Evolutionary conservation across 306 rosid genomes (phyloP), one percentile per base, ranked within the genome.

Genomic region (Gastrolobium villosum): DNA sequence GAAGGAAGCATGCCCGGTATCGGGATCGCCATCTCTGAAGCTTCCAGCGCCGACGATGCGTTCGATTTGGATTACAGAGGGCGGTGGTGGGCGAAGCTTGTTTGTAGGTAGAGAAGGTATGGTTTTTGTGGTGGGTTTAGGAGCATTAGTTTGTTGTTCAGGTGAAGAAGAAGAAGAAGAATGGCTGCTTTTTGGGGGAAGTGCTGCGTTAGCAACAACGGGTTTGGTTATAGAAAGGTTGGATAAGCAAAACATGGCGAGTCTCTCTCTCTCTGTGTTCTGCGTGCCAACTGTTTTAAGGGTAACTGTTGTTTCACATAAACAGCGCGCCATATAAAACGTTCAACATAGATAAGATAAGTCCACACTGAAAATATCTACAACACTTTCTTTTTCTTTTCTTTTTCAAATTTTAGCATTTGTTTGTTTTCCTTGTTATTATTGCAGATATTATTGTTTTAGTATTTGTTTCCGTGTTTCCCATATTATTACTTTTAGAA

Each of bases 41-140:
- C 99, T 90, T 57, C 99, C 99, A 1, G 89, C 97, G 0, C 99
- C 94, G 6, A 92, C 82, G 11, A 87, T 85, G 44, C 97, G 95
- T 74, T 95, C 92, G 40, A 95, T 83, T 79, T 89, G 87, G 55
- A 85, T 66, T 3, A 88, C 87, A 3, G 95, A 66, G 37, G 92
- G 95, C 3, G 62, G 89, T 9, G 79, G 89, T 0, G 80, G 79
- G 10, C 37, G 76, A 48, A 65, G 76, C 57, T 36, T 84, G 59
- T 41, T 80, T 52, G 39, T 40, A 2, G 84, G 50, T 14, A 37
- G 56, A 72, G 63, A 55, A 77, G 54, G 35, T 10, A 49, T 10
- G 72, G 83, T 1, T 31, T 75, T 80, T 35, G 56, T 13, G 13
- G 36, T 14, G 54, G 72, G 73, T 28, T 70, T 85, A 30, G 59